phyloP scores from a whole-genome alignment of 805 yeast species.

The Candida ovalis region DNA sequence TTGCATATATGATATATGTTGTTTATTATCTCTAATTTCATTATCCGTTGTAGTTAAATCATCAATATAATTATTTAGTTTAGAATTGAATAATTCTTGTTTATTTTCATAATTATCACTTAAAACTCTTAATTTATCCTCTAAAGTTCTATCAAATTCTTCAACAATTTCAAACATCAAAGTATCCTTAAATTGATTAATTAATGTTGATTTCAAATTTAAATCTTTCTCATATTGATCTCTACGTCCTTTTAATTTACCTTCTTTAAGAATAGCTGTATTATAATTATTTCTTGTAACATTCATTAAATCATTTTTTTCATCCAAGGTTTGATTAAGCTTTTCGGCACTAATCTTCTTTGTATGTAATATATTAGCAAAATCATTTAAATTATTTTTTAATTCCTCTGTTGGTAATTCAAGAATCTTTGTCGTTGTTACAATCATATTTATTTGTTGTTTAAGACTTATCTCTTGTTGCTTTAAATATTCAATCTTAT shows the following conservation, averaged over 20 bases:
- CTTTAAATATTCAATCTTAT: conserved; percentile 54
- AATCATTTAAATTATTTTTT: conserved; percentile 37
- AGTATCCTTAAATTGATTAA: conserved; percentile 5
- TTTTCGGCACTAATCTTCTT: conserved; percentile 23
- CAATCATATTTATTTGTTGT: conserved; percentile 51
- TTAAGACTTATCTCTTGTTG: conserved; percentile 42
- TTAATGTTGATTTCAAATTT: conserved; percentile 9
- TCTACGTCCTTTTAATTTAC: conserved; percentile 42
- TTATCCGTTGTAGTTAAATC: conserved; percentile 23
- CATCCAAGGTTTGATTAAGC: conserved; percentile 17
- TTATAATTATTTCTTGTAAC: conserved; percentile 33
- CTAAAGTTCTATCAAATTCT: conserved; percentile 11
- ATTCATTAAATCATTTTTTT: conserved; percentile 5
- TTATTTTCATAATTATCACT: conserved; percentile 1
- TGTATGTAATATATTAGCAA: conserved; percentile 27
- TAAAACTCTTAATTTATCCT: conserved; percentile 3
- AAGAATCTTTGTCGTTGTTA: conserved; percentile 42
- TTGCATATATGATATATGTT: conserved; percentile 37
- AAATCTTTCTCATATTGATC: conserved; percentile 22
- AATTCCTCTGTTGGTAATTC: conserved; percentile 42
- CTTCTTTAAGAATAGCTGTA: conserved; percentile 45
- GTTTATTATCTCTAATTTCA: conserved; percentile 39
- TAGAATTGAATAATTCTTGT: conserved; percentile 3
- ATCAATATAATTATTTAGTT: conserved; percentile 12
- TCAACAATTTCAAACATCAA: conserved; percentile 5